These are phyloP conservation scores for Bombardia bombarda DNA, from an alignment of 495 filamentous ascomycete species.

Conservation along the genomic window DNA sequence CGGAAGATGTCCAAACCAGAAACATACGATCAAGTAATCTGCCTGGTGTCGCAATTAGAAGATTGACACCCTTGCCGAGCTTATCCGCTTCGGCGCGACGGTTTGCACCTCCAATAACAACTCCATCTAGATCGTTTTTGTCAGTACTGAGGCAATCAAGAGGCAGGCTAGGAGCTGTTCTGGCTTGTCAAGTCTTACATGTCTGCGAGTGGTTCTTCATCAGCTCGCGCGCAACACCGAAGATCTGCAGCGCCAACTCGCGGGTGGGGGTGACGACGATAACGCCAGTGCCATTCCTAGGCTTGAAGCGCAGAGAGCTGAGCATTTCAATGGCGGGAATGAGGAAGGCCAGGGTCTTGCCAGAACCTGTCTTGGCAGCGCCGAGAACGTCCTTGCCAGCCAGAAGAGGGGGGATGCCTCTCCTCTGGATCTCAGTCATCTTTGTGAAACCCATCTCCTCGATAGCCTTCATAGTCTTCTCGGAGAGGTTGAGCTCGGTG, in stretches of 20 bases:
- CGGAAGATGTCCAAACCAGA: neutral
- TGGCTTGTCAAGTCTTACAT: constrained; percentile 9
- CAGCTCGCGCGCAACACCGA: constrained; percentile 87
- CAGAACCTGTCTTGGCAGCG: constrained; percentile 92
- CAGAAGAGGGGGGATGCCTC: constrained; percentile 79
- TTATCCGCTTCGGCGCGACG: constrained; percentile 88
- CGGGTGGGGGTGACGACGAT: constrained; percentile 82
- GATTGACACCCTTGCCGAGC: constrained; percentile 85
- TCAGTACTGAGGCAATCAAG: neutral
- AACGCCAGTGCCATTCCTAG: constrained; percentile 67
- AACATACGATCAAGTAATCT: constrained; percentile 67
- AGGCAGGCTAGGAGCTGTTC: neutral
- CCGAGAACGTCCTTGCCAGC: constrained; percentile 92
- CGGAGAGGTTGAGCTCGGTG: constrained; percentile 73
- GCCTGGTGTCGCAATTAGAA: constrained; percentile 89
- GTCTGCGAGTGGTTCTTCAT: constrained; percentile 77
- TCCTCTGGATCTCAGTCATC: constrained; percentile 93
- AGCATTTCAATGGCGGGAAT: constrained; percentile 96
- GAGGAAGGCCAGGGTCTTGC: constrained; percentile 92
- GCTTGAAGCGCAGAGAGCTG: constrained; percentile 77
- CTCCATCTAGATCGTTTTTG: constrained; percentile 50
- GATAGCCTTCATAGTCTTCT: constrained; percentile 82
- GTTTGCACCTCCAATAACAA: constrained; percentile 94
- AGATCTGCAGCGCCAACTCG: constrained; percentile 92
- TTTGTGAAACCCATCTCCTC: constrained; percentile 84